Evolutionary conservation across 2,329 filamentous ascomycete species (phyloP).

Genomic region (Delphinella strobiligena): DNA sequence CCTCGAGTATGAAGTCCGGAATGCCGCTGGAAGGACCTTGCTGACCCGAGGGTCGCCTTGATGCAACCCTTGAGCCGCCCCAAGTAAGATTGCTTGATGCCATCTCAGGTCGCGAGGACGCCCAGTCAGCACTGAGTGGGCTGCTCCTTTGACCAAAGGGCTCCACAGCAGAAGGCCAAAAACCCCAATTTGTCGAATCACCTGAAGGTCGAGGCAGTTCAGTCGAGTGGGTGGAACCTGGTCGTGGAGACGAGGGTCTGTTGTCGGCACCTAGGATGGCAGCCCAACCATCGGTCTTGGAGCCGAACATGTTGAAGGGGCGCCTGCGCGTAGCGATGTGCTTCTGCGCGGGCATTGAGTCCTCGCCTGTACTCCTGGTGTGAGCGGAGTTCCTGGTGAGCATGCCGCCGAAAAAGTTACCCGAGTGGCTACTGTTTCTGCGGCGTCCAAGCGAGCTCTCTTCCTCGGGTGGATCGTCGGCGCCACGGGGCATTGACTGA

Average conservation of each 20-base stretch:
- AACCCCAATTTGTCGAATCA: constrained; percentile 53
- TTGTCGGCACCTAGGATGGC: constrained; percentile 25
- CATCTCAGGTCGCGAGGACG: constrained; percentile 19
- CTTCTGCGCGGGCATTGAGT: constrained; percentile 15
- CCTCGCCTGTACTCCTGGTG: constrained; percentile 8
- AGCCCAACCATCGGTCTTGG: constrained; percentile 41
- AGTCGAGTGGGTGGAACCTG: constrained; percentile 35
- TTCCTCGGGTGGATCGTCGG: constrained; percentile 7
- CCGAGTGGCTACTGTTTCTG: constrained; percentile 43
- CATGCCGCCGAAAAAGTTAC: constrained; percentile 34
- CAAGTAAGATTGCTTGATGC: constrained; percentile 16
- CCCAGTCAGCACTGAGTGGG: constrained; percentile 43
- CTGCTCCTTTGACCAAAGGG: constrained; percentile 40
- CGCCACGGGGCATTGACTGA: constrained; percentile 59
- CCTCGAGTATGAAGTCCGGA: constrained; percentile 39
- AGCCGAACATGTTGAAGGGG: constrained; percentile 36
- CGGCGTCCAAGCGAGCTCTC: constrained; percentile 2
- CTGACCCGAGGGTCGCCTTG: constrained; percentile 69
- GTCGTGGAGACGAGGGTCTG: constrained; percentile 43
- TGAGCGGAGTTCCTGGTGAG: constrained; percentile 18
- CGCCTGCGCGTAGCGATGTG: constrained; percentile 31
- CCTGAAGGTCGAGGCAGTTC: constrained; percentile 68
- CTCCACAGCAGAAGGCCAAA: constrained; percentile 45
- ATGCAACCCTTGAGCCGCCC: constrained; percentile 57
- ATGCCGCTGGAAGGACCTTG: constrained; percentile 58